Base-by-base conservation (phyloP, 805 yeast genomes). In the Candida endomychidarum region DNA sequence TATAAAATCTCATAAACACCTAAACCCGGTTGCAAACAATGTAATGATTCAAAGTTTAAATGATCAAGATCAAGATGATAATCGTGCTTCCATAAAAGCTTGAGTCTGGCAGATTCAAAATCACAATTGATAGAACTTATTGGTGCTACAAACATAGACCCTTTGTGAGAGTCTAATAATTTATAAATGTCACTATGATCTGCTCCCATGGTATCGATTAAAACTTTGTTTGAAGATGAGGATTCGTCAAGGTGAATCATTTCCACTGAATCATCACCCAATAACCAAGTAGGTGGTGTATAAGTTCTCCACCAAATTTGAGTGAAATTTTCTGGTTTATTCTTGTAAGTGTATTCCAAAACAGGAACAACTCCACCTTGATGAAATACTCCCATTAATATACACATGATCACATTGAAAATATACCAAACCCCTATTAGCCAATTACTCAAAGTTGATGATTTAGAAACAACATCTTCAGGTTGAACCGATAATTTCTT, bases 301-400 rank as follows among this genome's bases (percentile, higher is more conserved):
- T 91, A 93, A 0, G 96, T 88, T 58, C 88, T 80, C 98, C 98
- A 91, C 88, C 95, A 91, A 4, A 91, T 54, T 24, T 78, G 74
- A 0, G 78, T 64, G 0, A 31, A 37, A 5, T 72, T 61, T 15
- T 19, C 15, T 3, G 20, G 20, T 2, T 51, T 43, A 14, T 56
- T 38, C 12, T 51, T 58, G 12, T 12, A 15, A 2, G 78, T 37
- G 38, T 69, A 55, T n/a, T 38, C 41, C 26, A 86, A 63, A 0
- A 85, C 83, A 0, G 86, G 83, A 1, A 91, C 65, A 0, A 93
- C 78, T 1, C 99, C 99, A 28, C 91, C 89, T 65, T 93, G 99
- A 53, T 93, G 99, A 19, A 80, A 69, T 0, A 79, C 57, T 0
- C 98, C 98, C 84, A 86, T 81, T 1, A 90, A 46, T 0, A 81